phyloP scores from a whole-genome alignment of 192 early-diverging fungal genomes.

The Gonapodya prolifera region DNA sequence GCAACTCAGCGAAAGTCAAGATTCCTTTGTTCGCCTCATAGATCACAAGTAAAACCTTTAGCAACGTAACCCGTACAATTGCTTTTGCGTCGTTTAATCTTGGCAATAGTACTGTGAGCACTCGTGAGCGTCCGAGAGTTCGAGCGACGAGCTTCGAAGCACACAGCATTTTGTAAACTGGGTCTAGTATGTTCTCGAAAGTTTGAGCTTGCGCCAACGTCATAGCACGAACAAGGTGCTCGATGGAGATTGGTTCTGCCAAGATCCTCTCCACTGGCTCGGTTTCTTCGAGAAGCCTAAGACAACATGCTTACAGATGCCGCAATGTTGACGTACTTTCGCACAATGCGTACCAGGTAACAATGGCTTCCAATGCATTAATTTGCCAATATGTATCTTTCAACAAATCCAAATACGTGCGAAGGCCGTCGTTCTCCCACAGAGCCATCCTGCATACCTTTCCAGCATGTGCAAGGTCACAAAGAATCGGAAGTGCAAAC shows the following conservation, averaged over 20 bases:
- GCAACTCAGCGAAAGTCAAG: background rate
- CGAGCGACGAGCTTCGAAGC: constrained; percentile 19
- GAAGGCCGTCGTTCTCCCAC: constrained; percentile 29
- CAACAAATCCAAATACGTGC: constrained; percentile 32
- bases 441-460: constrained; percentile 26
- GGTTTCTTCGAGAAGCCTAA: constrained; percentile 16
- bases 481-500: constrained; percentile 46
- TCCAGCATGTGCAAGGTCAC: constrained; percentile 44
- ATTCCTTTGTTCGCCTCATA: constrained; percentile 15
- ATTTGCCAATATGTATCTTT: constrained; percentile 43
- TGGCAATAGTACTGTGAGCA: constrained; percentile 21
- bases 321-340: background rate
- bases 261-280: constrained; percentile 21
- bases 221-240: constrained; percentile 26
- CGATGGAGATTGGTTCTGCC: constrained; percentile 17
- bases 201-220: constrained; percentile 28
- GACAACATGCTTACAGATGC: constrained; percentile 14
- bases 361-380: constrained; percentile 44
- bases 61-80: constrained; percentile 32
- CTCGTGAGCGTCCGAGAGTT: constrained; percentile 20
- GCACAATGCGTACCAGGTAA: constrained; percentile 27
- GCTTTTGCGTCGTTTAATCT: constrained; percentile 28
- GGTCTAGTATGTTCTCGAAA: constrained; percentile 40
- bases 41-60: constrained; percentile 28
- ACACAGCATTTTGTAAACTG: constrained; percentile 31